phyloP scores from a whole-genome alignment of 345 rosid genomes.

The Diplotaxis tenuifolia region DNA sequence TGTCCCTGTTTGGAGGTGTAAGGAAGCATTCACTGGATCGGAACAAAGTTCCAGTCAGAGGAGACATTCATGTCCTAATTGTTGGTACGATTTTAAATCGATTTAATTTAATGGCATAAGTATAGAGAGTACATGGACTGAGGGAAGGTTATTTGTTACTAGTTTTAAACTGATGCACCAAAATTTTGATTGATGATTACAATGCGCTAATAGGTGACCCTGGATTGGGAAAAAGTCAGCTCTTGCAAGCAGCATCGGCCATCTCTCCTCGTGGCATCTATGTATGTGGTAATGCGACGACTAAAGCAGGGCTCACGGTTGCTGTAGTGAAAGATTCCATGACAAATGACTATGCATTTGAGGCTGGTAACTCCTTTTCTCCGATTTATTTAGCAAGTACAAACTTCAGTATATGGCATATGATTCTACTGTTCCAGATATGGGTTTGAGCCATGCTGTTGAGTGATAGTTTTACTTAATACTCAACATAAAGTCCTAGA shows the following conservation, averaged over 20 bases:
- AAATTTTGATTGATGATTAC: constrained; percentile 7
- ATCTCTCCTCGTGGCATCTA: constrained; percentile 95
- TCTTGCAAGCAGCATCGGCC: constrained; percentile 94
- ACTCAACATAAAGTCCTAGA: not conserved
- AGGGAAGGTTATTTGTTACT: constrained; percentile 7
- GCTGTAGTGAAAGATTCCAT: constrained; percentile 92
- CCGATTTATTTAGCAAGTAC: constrained; percentile 1
- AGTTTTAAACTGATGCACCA: not conserved
- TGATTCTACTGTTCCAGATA: not conserved
- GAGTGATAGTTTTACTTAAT: constrained; percentile 3
- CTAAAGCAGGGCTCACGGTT: constrained; percentile 92
- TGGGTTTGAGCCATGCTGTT: constrained; percentile 20
- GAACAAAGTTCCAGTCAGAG: constrained; percentile 98
- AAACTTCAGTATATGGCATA: constrained; percentile 13
- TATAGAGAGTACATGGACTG: constrained; percentile 10
- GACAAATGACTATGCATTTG: constrained; percentile 92
- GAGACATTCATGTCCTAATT: constrained; percentile 95
- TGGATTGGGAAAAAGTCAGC: constrained; percentile 97
- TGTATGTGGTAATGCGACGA: constrained; percentile 95
- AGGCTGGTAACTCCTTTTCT: constrained; percentile 70
- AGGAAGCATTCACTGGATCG: constrained; percentile 83
- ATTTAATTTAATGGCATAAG: not conserved
- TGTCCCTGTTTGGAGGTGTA: constrained; percentile 93
- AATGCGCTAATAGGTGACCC: constrained; percentile 75
- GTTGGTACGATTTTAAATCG: constrained; percentile 60